Evolutionary conservation across 2,329 filamentous ascomycete genomes (phyloP), one percentile per base, ranked within the genome.

Genomic region (Epichloe uncinata): DNA sequence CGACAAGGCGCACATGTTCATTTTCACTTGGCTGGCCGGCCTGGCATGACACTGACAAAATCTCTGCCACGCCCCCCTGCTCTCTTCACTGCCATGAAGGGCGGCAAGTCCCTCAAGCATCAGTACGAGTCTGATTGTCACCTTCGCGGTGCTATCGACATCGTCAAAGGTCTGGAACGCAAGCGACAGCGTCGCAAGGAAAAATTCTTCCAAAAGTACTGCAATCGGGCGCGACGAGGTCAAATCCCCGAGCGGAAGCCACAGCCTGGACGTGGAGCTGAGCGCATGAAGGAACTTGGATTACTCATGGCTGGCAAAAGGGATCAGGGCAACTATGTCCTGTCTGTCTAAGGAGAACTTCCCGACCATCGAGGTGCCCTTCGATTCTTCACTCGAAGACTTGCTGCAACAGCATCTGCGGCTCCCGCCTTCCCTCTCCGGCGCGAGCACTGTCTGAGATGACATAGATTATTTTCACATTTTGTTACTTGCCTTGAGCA

Each of bases 181-280:
- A 97, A 95, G 72, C 84, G 90, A 26, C 87, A 93, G 70, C 83
- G 93, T 56, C 85, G 93, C 58, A 89, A 85, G 69, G 90, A 97
- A 68, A 95, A 96, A 68, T 85, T 89, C 61, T 84, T 87, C 63
- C 84, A 90, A 60, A 93, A 95, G 65, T 85, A 91, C 62, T 94
- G 87, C 70, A 84, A 88, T 63, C 87, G 88, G 60, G 84, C 83
- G 51, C 81, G 82, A 55, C 89, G 88, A 61, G 77, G 78, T 12
- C 75, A 79, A 57, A 72, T 77, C 20, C 68, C 71, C 3, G 75
- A 77, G 58, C 79, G 83, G 58, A 82, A 80, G 58, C 81, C 86
- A 49, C 77, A 82, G 60, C 87, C 87, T 38, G 93, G 93, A 50
- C 85, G 87, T 63, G 93, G 93, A 50, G 88, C 87, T 36, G 86